Percentiles rank a stretch among this genome's conserved stretches.
phyloP scores from a whole-genome alignment of 2,329 filamentous ascomycete genomes.

The Alternaria ventricosa region DNA sequence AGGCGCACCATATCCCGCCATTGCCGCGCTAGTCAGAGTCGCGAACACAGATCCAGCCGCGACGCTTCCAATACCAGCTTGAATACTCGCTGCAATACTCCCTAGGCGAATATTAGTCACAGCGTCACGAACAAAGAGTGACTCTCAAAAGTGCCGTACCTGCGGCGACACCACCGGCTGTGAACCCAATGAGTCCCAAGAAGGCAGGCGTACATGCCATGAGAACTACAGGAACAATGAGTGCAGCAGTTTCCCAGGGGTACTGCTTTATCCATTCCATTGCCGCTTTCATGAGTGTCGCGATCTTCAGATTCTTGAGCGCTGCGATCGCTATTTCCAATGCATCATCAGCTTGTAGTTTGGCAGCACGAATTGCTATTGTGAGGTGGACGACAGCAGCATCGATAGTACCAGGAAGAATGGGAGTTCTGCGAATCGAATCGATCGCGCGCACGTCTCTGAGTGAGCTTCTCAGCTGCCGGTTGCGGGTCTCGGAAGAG shows the following conservation, averaged over 20 bases:
- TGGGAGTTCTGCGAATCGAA: neutral
- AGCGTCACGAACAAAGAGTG: neutral
- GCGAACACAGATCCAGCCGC: constrained; percentile 29
- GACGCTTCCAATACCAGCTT: constrained; percentile 27
- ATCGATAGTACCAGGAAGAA: neutral
- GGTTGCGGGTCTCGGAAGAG: neutral
- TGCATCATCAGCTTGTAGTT: neutral
- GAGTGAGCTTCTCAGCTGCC: neutral
- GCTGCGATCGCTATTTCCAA: neutral
- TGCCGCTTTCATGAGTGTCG: neutral
- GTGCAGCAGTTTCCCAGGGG: constrained; percentile 1
- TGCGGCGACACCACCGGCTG: constrained; percentile 1
- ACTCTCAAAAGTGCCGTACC: neutral
- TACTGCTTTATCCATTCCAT: constrained; percentile 7
- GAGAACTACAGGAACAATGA: constrained; percentile 6
- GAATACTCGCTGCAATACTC: constrained; percentile 28
- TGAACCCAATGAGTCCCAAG: neutral
- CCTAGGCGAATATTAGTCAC: constrained; percentile 11
- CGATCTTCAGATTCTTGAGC: neutral
- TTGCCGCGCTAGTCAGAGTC: constrained; percentile 28
- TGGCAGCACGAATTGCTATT: neutral
- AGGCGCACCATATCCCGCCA: constrained; percentile 25
- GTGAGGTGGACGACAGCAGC: neutral
- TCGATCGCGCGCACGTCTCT: neutral
- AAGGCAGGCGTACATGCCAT: constrained; percentile 7